Evolutionary conservation across 805 yeast species (phyloP), one percentile per base, ranked within the genome.

Genomic region (Suhomyces kilbournensis): DNA sequence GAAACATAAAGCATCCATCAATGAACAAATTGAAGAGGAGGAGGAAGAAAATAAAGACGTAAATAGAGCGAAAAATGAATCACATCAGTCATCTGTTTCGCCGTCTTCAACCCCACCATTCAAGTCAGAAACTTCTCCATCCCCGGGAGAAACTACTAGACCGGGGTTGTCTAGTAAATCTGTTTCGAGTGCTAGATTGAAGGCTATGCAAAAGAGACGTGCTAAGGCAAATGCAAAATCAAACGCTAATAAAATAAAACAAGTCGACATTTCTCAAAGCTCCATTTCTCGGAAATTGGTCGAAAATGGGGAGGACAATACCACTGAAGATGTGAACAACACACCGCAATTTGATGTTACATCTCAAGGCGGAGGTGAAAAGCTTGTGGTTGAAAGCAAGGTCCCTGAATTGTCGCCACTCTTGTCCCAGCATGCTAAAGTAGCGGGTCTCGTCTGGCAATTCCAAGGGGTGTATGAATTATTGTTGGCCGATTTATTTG

Each of bases 191-290:
- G 92, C 96, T 0, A 82, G 97, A 66, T 80, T 91, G 77, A 81
- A 90, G 55, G 98, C 97, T 1, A 83, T 93, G 89, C 97, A 97
- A n/a, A 87, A 88, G 61, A 80, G 98, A 62, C 85, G 86, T 64
- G 94, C 96, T 4, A 90, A 88, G 65, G 84, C 82, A 49, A 81
- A 77, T 56, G 88, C 89, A 1, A 83, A 81, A 59, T 68, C 79
- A 8, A 72, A 74, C 7, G 69, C 77, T 5, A 68, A 68, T 20
- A 80, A 77, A 60, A 65, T 67, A 3, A 64, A 69, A 43, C 81
- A 87, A 0, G 83, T 87, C 0, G 93, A 88, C 65, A 69, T 88
- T 8, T 83, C 91, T 1, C 88, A 85, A 63, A 82, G 88, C 59
- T 83, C 90, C 0, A 77, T 87, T 1, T 83, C 90, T 2, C 65